A percentile compares a stretch with the other conserved stretches of the same genome.
Evolutionary conservation across 2,329 filamentous ascomycete species (phyloP).

Genomic region (Zelopaecilomyces penicillatus): DNA sequence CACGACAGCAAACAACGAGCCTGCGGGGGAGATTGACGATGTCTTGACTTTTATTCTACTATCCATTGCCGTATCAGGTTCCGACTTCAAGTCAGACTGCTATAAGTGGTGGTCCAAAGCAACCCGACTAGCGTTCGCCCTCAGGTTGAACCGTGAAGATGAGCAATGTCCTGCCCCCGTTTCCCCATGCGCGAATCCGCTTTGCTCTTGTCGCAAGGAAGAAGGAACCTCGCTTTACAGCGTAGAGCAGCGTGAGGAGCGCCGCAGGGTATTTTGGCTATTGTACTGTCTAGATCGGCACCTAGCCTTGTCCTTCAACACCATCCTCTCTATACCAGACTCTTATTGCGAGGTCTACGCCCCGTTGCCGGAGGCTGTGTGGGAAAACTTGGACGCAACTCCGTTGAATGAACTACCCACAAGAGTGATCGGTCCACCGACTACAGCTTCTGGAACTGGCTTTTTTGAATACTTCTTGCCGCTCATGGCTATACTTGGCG

Average conservation of each 20-base stretch:
- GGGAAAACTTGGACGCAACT: slow-evolving; percentile 30
- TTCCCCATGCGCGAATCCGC: slow-evolving; percentile 22
- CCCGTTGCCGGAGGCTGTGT: slow-evolving; percentile 32
- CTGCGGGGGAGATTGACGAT: slow-evolving; percentile 29
- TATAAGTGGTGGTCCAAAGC: slow-evolving; percentile 40
- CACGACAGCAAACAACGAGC: slow-evolving; percentile 26
- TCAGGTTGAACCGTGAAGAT: slow-evolving; percentile 31
- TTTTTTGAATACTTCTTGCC: slow-evolving; percentile 44
- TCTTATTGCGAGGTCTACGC: slow-evolving; percentile 35
- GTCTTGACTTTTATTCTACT: slow-evolving; percentile 38
- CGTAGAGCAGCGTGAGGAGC: slow-evolving; percentile 37
- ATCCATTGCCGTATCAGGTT: slow-evolving; percentile 36
- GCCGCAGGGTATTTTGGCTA: slow-evolving; percentile 39
- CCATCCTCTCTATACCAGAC: slow-evolving; percentile 34
- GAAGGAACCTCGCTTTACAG: slow-evolving; percentile 16
- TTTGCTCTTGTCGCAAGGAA: slow-evolving; percentile 23
- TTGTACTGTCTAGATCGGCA: slow-evolving; percentile 39
- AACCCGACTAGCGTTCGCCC: slow-evolving; percentile 26
- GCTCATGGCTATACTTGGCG: slow-evolving; percentile 39
- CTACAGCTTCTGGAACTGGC: slow-evolving; percentile 30
- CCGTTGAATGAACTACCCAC: slow-evolving; percentile 22
- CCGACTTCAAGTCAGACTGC: slow-evolving; percentile 40
- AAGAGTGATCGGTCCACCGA: slow-evolving; percentile 29
- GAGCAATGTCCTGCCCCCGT: slow-evolving; percentile 21
- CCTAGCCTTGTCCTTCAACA: slow-evolving; percentile 38